Evolutionary conservation across 345 rosid genomes (phyloP), one percentile per base, ranked within the genome.

Genomic region (Combretum micranthum): DNA sequence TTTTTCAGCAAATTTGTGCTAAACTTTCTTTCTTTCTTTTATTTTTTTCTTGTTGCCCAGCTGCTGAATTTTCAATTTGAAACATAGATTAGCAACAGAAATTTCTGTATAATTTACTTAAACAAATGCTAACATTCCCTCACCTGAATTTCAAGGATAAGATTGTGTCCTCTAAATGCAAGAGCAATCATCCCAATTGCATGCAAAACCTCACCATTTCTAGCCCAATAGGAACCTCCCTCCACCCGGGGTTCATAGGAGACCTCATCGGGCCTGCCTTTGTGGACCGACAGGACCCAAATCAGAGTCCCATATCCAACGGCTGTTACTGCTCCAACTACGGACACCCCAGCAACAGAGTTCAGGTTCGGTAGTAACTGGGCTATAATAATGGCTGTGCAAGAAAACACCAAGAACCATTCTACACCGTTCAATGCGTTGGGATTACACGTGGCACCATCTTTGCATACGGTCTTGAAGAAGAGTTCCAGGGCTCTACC

Each of bases 71-170:
- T 2, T 25, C 26, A 25, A 25, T 25, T 25, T 2, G 26, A 25
- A 25, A 25, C 2, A 25, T 25, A 25, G 5, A 25, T 25, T 25
- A 25, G 26, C 26, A 25, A 25, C 26, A 25, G 2, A 2, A 25
- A 25, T 25, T 25, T 25, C 26, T 5, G 26, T 2, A 32, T 7
- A 4, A 7, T 32, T 32, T 32, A 32, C 9, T 4, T 32, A 32
- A 32, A 32, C 9, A 32, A 32, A 9, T 32, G 10, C 39, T 32
- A 32, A 32, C 9, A 32, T 32, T 32, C 9, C 9, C 39, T 49
- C 18, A 77, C 85, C 81, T 83, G 84, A 9, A 84, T 84, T 63
- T 84, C 90, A 16, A 84, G 82, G n/a, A 84, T 57, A 1, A 84
- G 78, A 59, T 84, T 81, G 63, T 79, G 86, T 2, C 90, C 90